Evolutionary conservation across 2,329 filamentous ascomycete genomes (phyloP).

Genomic region (Gliomastix tumulicola): DNA sequence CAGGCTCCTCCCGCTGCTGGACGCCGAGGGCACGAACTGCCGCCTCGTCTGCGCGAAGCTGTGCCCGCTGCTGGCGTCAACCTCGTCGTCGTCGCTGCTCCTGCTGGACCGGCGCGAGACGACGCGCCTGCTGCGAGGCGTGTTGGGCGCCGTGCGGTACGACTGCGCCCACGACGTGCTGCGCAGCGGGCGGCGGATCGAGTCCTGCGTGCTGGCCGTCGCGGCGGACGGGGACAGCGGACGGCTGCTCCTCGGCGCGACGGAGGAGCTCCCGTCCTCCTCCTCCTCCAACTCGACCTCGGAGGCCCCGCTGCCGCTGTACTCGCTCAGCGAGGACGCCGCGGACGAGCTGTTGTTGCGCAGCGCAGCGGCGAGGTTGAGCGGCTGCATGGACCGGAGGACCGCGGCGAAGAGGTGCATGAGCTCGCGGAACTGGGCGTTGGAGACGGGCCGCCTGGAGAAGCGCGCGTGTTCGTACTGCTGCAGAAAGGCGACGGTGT

Average conservation of each 20-base stretch:
- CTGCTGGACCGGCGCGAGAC: slow-evolving; percentile 28
- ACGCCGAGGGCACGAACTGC: slow-evolving; percentile 20
- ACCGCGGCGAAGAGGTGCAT: slow-evolving; percentile 84
- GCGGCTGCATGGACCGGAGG: slow-evolving; percentile 64
- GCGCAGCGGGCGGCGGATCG: slow-evolving; percentile 20
- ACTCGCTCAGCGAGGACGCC: slow-evolving; percentile 2
- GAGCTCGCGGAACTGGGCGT: slow-evolving; percentile 64
- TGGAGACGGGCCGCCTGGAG: slow-evolving; percentile 60
- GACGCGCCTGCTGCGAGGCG: slow-evolving; percentile 35
- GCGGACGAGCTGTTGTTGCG: background rate
- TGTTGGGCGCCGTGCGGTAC: slow-evolving; percentile 49
- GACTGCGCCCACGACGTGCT: slow-evolving; percentile 35
- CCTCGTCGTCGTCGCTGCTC: too few species aligned
- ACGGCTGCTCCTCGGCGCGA: slow-evolving; percentile 30
- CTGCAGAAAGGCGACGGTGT: slow-evolving; percentile 56
- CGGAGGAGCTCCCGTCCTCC: slow-evolving; percentile 39
- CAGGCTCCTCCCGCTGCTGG: slow-evolving; percentile 29
- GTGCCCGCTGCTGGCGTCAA: too few species aligned
- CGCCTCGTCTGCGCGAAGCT: slow-evolving; percentile 35
- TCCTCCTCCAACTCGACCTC: slow-evolving; percentile 36
- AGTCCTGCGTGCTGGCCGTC: slow-evolving; percentile 22
- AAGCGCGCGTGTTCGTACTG: slow-evolving; percentile 84
- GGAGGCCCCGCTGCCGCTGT: slow-evolving; percentile 14
- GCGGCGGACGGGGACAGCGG: slow-evolving; percentile 21
- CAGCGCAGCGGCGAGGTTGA: slow-evolving; percentile 42